Evolutionary conservation across 495 filamentous ascomycete genomes (phyloP).

Genomic region (Cercophora scortea): DNA sequence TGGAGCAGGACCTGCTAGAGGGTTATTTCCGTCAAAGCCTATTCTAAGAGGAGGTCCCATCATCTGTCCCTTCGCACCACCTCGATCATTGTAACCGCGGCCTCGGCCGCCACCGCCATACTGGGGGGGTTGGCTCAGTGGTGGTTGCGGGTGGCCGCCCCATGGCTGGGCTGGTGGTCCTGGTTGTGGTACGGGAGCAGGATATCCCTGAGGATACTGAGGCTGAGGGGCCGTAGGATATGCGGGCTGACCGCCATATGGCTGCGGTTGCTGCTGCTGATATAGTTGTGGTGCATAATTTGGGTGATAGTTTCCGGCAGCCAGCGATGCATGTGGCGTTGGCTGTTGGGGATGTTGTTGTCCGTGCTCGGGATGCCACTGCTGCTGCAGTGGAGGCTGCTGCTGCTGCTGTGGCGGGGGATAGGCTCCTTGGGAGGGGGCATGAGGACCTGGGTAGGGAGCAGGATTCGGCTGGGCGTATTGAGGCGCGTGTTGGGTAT

Average conservation of each 20-base stretch:
- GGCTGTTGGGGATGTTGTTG: conserved; percentile 17
- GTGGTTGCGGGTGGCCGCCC: conserved; percentile 28
- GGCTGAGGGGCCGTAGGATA: conserved; percentile 18
- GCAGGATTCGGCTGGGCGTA: conserved; percentile 17
- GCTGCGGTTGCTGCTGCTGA: conserved; percentile 13
- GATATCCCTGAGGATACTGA: conserved; percentile 27
- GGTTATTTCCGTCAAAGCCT: conserved; percentile 41
- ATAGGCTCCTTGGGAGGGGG: conserved; percentile 15
- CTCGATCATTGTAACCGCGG: conserved; percentile 43
- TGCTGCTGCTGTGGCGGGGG: conserved; percentile 18
- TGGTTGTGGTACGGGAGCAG: conserved; percentile 21
- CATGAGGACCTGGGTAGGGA: conserved; percentile 14
- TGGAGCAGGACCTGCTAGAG: conserved; percentile 32
- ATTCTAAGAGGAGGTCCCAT: conserved; percentile 54
- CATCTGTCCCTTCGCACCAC: conserved; percentile 37
- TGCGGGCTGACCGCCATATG: conserved; percentile 15
- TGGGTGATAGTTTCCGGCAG: conserved; percentile 41
- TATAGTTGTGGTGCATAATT: conserved; percentile 46
- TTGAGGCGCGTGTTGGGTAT: conserved; percentile 14
- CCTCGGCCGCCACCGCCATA: conserved; percentile 45
- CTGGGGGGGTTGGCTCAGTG: conserved; percentile 32
- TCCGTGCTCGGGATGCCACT: conserved; percentile 19
- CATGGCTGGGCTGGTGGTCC: conserved; percentile 30
- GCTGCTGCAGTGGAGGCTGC: conserved; percentile 14
- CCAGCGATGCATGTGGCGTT: conserved; percentile 24